A percentile compares a stretch with the other conserved stretches of the same genome.
These are phyloP conservation scores for Pluteus cervinus DNA, from an alignment of 768 basidiomycete genomes.

Conservation along the genomic window DNA sequence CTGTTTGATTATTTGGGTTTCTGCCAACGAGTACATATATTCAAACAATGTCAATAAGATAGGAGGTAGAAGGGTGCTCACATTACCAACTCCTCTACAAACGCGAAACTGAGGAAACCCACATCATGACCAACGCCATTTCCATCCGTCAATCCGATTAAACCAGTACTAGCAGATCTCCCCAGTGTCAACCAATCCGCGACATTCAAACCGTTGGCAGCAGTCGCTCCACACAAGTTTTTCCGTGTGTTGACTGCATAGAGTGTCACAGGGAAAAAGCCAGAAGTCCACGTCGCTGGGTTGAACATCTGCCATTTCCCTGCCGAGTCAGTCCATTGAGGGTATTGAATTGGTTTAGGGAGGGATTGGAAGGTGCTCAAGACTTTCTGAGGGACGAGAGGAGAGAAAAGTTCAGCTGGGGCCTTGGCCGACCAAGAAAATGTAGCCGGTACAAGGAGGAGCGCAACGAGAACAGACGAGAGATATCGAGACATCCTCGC, in stretches of 20 bases:
- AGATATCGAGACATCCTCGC: too few species aligned
- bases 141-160: conserved; percentile 42
- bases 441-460: conserved; percentile 1
- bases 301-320: conserved; percentile 50
- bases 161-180: conserved; percentile 41
- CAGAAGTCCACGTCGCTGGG: conserved; percentile 61
- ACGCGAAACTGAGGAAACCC: conserved; percentile 67
- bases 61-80: conserved; percentile 23
- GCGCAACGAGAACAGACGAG: conserved; percentile 1
- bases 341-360: conserved; percentile 42
- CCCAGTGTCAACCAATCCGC: conserved; percentile 55
- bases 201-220: conserved; percentile 28
- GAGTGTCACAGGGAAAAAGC: conserved; percentile 57
- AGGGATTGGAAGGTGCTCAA: conserved; percentile 44
- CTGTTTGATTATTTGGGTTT: conserved; percentile 51
- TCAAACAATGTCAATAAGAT: not conserved
- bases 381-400: conserved; percentile 52
- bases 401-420: conserved; percentile 51
- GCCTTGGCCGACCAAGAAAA: conserved; percentile 15
- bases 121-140: conserved; percentile 60
- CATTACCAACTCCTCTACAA: conserved; percentile 55
- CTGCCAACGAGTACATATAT: conserved; percentile 23
- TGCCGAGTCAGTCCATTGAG: conserved; percentile 49
- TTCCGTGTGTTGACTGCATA: conserved; percentile 56
- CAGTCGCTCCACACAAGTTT: conserved; percentile 36